Evolutionary conservation across 192 early-diverging fungal genomes (phyloP), one percentile per base, ranked within the genome.

Genomic region (Glomus cerebriforme): DNA sequence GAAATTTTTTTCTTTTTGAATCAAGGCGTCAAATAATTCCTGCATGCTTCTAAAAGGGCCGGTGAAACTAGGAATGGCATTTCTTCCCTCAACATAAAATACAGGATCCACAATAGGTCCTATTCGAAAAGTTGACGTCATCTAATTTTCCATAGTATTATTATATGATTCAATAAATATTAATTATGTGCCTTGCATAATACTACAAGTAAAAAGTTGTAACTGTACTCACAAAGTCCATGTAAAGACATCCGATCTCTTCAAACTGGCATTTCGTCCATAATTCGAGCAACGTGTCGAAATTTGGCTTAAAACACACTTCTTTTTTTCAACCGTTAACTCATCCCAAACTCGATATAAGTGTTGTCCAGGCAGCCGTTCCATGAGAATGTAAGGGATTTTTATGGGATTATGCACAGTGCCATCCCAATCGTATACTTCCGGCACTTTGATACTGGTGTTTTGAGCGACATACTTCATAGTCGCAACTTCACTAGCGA

Each of bases 371-470:
- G 32, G 15, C n/a, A 70, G 8, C 26, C n/a, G 32, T 70, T 70
- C 68, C 68, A 70, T 70, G 22, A 70, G 7, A 37, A 70, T 70
- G 31, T 70, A 70, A n/a, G 32, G n/a, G 34, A 45, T 24, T 37
- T 45, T 45, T 34, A 70, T 70, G 68, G 26, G 34, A 32, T 70
- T 70, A 27, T 34, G n/a, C 22, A 24, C 7, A 6, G 22, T 45
- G 31, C n/a, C 37, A 70, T 70, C 68, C 68, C 68, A 70, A 37
- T 34, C 68, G 37, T 70, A 70, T 17, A 70, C 68, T 24, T 70
- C 39, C 13, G 68, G 68, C 17, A 70, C 68, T 70, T 45, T 34
- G 31, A 70, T 70, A 31, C 27, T 31, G 63, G 63, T 65, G n/a
- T 70, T 70, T 45, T 70, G 34, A 45, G 68, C 68, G 15, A 70